phyloP scores from a whole-genome alignment of 176 grass and related monocot genomes.

The Hordeum marinum region DNA sequence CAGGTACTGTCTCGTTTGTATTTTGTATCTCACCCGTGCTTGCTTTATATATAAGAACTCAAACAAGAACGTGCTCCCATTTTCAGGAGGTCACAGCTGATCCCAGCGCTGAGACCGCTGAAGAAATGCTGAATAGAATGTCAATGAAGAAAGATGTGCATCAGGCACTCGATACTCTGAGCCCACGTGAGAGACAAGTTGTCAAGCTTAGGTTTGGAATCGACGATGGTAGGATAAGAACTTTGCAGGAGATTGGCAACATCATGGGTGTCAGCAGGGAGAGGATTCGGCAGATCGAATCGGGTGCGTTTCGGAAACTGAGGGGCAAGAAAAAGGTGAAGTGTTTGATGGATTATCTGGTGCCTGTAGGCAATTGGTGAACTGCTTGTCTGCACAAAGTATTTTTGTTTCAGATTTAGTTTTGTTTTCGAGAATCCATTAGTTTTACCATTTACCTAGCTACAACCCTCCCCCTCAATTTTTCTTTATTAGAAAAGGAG shows the following conservation, averaged over 20 bases:
- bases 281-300: constrained; percentile 79
- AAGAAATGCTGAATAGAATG: constrained; percentile 73
- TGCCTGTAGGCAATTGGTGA: constrained; percentile 52
- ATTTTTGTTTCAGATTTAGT: background rate
- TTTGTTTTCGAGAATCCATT: constrained; percentile 24
- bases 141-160: constrained; percentile 68
- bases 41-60: background rate
- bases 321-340: constrained; percentile 48
- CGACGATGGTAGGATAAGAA: constrained; percentile 62
- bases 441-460: background rate
- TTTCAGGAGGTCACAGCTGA: constrained; percentile 78
- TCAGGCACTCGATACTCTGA: constrained; percentile 60
- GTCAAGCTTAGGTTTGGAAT: constrained; percentile 70
- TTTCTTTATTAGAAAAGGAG: too few relatives aligned
- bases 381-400: background rate
- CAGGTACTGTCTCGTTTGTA: constrained; percentile 37
- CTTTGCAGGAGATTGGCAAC: constrained; percentile 88
- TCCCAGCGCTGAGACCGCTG: constrained; percentile 63
- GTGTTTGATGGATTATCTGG: constrained; percentile 45
- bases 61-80: background rate
- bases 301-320: constrained; percentile 64
- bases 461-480: too few relatives aligned
- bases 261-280: constrained; percentile 80
- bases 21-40: background rate
- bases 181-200: constrained; percentile 53